phyloP scores from a whole-genome alignment of 2,329 filamentous ascomycete species.

The Tolypocladium tundrense region DNA sequence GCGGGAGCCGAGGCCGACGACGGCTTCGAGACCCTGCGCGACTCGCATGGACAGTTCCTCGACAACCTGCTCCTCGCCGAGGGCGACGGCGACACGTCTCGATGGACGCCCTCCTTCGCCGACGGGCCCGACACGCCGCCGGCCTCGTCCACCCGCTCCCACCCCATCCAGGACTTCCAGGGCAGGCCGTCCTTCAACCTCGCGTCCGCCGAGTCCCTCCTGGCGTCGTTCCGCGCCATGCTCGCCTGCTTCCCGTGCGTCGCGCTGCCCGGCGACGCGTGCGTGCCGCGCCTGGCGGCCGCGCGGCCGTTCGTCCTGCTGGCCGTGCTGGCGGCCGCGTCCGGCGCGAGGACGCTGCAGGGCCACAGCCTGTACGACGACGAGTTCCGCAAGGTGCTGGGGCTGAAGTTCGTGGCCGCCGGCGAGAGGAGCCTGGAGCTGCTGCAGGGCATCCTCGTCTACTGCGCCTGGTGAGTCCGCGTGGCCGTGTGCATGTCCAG shows the following conservation, averaged over 20 bases:
- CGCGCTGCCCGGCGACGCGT: slow-evolving; percentile 26
- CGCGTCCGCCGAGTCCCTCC: slow-evolving; percentile 36
- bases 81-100: slow-evolving; percentile 9
- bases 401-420: slow-evolving; percentile 43
- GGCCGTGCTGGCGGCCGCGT: slow-evolving; percentile 40
- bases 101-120: slow-evolving; percentile 9
- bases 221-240: slow-evolving; percentile 34
- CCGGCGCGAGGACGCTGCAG: slow-evolving; percentile 35
- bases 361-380: slow-evolving; percentile 45
- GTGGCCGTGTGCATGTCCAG: background rate
- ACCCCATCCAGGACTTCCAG: slow-evolving; percentile 27
- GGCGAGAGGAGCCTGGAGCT: slow-evolving; percentile 48
- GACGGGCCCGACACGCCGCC: slow-evolving; percentile 16
- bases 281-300: slow-evolving; percentile 32
- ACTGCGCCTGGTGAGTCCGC: slow-evolving; percentile 41
- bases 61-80: slow-evolving; percentile 26
- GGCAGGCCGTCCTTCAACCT: slow-evolving; percentile 45
- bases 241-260: slow-evolving; percentile 33
- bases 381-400: slow-evolving; percentile 47
- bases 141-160: slow-evolving; percentile 14
- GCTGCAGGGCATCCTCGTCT: slow-evolving; percentile 46
- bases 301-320: slow-evolving; percentile 42
- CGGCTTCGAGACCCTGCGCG: slow-evolving; percentile 31
- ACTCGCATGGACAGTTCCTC: slow-evolving; percentile 30
- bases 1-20: slow-evolving; percentile 25